phyloP scores from a whole-genome alignment of 768 basidiomycete species.

The Gautieria morchelliformis region DNA sequence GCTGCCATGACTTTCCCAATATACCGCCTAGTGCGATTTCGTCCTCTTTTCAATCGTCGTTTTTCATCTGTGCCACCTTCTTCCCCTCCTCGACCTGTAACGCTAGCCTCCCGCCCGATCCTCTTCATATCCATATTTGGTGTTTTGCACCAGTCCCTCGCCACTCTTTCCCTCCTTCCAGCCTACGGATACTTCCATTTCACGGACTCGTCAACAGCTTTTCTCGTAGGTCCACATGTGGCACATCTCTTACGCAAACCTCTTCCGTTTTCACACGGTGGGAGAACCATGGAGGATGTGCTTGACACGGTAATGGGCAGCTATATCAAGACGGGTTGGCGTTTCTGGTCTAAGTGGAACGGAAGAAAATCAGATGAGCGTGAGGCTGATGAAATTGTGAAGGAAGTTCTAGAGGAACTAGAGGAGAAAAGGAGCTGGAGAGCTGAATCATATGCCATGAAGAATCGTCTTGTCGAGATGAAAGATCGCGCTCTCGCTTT shows the following conservation, averaged over 20 bases:
- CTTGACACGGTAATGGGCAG: neutral
- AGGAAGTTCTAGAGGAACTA: neutral
- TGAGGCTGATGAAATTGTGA: neutral
- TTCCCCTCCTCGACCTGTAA: neutral
- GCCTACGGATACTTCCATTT: neutral
- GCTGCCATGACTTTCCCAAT: neutral
- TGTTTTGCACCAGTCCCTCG: neutral
- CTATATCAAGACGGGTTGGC: neutral
- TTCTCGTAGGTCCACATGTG: neutral
- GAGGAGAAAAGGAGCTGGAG: neutral
- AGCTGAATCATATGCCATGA: neutral
- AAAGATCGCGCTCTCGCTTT: neutral
- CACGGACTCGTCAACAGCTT: neutral
- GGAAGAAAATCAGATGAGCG: neutral
- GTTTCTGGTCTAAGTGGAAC: neutral
- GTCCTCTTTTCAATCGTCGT: neutral
- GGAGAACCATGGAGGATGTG: neutral
- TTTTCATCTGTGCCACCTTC: neutral
- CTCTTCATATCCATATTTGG: neutral
- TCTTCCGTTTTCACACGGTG: neutral
- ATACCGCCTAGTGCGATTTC: constrained; percentile 11
- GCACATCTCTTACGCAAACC: neutral
- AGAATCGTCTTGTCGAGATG: neutral
- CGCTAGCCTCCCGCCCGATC: neutral
- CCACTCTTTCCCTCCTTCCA: neutral